Evolutionary conservation across 306 rosid species (phyloP).

Genomic region (Hippophae tibetana): DNA sequence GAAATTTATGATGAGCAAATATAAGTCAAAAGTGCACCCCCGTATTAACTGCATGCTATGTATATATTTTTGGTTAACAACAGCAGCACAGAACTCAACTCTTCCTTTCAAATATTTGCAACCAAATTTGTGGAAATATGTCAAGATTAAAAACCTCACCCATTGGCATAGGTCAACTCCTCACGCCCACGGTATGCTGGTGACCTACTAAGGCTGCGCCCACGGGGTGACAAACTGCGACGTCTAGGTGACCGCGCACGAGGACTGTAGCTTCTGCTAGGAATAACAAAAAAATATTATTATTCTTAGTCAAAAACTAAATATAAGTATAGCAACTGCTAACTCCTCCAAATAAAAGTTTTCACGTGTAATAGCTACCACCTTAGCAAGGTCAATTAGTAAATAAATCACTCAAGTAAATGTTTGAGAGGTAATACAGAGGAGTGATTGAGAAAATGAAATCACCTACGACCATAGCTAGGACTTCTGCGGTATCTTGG

Average conservation of each 20-base stretch:
- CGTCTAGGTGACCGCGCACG: slow-evolving; percentile 87
- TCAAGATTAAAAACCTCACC: slow-evolving; percentile 37
- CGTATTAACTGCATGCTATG: background rate
- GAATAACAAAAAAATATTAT: slow-evolving; percentile 14
- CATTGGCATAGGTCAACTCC: slow-evolving; percentile 82
- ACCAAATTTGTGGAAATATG: background rate
- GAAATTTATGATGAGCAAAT: background rate
- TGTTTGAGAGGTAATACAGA: background rate
- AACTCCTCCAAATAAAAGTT: no score
- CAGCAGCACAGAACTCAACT: background rate
- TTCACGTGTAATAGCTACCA: background rate
- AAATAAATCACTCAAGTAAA: background rate
- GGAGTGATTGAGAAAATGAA: background rate
- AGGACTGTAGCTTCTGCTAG: slow-evolving; percentile 81
- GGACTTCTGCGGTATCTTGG: slow-evolving; percentile 92
- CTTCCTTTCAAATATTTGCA: background rate
- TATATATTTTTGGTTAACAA: background rate
- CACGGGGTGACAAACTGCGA: slow-evolving; percentile 88
- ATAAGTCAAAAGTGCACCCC: background rate
- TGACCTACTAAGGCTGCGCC: slow-evolving; percentile 85
- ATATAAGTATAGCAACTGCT: no score
- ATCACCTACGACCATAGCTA: slow-evolving; percentile 90
- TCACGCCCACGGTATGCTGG: slow-evolving; percentile 85
- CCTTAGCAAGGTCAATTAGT: background rate
- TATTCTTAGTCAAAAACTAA: background rate